Conservation (phyloP, 2,329 filamentous ascomycete genomes). For the Ascochyta viciae-villosae region DNA sequence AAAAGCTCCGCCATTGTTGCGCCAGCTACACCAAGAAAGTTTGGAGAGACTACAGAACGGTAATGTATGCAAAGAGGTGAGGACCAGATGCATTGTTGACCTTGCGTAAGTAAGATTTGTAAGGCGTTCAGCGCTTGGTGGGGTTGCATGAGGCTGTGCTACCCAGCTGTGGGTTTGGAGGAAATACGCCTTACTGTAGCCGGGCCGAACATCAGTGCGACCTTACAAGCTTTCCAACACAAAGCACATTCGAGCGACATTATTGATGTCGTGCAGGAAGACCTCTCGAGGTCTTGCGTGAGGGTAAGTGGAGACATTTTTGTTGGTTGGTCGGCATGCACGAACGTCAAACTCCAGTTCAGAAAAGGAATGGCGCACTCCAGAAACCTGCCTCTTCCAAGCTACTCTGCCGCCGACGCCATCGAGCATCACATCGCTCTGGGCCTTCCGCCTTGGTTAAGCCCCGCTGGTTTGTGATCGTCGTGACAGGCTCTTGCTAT, state of each 20-base stretch:
- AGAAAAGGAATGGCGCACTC: constrained; percentile 8
- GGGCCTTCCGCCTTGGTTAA: constrained; percentile 27
- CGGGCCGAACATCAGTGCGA: background rate
- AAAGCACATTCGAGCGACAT: background rate
- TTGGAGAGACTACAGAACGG: background rate
- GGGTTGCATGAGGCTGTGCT: background rate
- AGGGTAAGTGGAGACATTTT: background rate
- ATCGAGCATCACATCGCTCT: constrained; percentile 30
- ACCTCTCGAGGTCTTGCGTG: background rate
- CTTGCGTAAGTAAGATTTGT: background rate
- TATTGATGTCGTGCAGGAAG: background rate
- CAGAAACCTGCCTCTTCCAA: constrained; percentile 21
- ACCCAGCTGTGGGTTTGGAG: background rate
- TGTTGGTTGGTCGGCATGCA: constrained; percentile 1
- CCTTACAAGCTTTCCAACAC: background rate
- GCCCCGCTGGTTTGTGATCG: constrained; percentile 24
- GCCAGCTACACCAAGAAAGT: background rate
- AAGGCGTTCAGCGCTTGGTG: background rate
- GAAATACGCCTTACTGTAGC: background rate
- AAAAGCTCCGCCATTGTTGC: constrained; percentile 34
- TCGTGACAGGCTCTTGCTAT: constrained; percentile 13
- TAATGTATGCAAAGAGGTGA: background rate
- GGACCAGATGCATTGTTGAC: background rate
- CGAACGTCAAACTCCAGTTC: background rate
- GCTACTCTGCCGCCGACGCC: constrained; percentile 23